Conservation (phyloP, 108 stramenopile species). For the Hondaea fermentalgiana region DNA sequence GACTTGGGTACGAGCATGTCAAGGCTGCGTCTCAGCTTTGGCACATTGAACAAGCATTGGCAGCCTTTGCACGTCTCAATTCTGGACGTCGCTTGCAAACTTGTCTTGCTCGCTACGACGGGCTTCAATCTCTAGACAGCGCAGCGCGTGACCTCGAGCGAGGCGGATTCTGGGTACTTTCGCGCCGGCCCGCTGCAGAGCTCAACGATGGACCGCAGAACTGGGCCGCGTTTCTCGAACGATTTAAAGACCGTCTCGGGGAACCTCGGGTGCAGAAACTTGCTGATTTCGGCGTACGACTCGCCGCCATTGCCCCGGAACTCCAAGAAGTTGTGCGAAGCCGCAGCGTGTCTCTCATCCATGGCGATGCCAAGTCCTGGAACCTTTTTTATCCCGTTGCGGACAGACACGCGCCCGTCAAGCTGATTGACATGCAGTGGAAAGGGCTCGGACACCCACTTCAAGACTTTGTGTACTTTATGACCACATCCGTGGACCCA, state of each 20-base stretch:
- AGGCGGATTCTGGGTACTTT: neutral
- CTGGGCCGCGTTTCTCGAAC: neutral
- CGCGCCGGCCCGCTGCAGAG: neutral
- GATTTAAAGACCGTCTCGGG: neutral
- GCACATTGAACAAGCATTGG: neutral
- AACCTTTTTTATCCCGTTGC: neutral
- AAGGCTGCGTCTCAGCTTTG: neutral
- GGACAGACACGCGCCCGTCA: neutral
- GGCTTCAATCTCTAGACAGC: too few relatives aligned
- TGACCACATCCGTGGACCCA: neutral
- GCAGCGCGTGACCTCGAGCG: neutral
- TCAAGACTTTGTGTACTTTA: slow-evolving; percentile 8
- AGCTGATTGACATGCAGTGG: slow-evolving; percentile 12
- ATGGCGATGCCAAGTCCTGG: slow-evolving; percentile 10
- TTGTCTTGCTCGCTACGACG: neutral
- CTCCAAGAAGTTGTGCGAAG: neutral
- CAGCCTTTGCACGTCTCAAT: neutral
- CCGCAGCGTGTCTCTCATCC: neutral
- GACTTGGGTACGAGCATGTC: neutral
- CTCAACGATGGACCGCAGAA: neutral
- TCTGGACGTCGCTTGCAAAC: neutral
- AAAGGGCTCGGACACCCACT: neutral
- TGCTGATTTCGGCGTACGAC: neutral
- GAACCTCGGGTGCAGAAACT: neutral
- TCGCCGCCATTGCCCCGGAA: neutral